Evolutionary conservation across 2,329 filamentous ascomycete species (phyloP).

Genomic region (Colletotrichum orchidophilum): DNA sequence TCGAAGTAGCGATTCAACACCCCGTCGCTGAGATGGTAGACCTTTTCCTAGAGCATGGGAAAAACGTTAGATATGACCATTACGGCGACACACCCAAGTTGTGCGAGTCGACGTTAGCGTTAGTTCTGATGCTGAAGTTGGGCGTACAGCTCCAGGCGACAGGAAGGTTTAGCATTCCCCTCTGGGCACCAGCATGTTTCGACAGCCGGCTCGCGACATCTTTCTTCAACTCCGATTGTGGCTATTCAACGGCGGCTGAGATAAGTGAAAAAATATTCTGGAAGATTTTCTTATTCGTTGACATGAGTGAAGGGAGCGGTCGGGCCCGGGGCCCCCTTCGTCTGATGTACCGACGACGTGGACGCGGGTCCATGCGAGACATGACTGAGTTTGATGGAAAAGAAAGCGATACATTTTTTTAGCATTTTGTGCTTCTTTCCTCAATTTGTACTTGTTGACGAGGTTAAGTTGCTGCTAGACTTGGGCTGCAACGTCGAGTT

Average conservation of each 20-base stretch:
- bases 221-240: slow-evolving; percentile 5
- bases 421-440: background rate
- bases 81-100: background rate
- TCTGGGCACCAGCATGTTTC: background rate
- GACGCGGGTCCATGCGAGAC: background rate
- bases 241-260: background rate
- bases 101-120: background rate
- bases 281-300: background rate
- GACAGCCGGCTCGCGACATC: background rate
- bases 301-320: background rate
- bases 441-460: background rate
- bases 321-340: background rate
- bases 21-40: background rate
- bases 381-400: background rate
- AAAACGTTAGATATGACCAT: background rate
- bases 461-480: background rate
- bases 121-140: background rate
- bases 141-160: background rate
- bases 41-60: background rate
- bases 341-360: background rate
- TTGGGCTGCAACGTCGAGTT: background rate
- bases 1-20: background rate
- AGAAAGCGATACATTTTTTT: background rate
- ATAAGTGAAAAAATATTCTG: background rate
- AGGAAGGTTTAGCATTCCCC: background rate